Percentiles rank a stretch among this genome's conserved stretches.
Conservation (phyloP, 2,329 filamentous ascomycete genomes). For the Aureobasidium namibiae region DNA sequence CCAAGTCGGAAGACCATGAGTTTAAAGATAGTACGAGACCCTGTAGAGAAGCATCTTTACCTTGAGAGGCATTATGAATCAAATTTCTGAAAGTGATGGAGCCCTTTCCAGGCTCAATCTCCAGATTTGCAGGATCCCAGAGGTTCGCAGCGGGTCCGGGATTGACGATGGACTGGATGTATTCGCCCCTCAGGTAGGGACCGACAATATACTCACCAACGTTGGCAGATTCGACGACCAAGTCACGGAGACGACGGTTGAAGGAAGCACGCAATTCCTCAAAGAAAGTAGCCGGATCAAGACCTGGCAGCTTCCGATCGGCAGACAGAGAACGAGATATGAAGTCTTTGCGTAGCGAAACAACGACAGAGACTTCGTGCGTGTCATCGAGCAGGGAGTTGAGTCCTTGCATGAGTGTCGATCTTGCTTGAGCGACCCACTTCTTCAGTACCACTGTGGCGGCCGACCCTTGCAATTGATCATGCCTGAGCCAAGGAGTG, state of each 20-base stretch:
- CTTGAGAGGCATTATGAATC: conserved; percentile 62
- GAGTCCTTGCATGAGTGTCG: conserved; percentile 52
- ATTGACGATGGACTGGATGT: background rate
- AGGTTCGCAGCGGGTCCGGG: conserved; percentile 7
- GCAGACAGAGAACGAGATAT: conserved; percentile 1
- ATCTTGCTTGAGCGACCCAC: conserved; percentile 63
- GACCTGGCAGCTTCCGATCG: conserved; percentile 13
- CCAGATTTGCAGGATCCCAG: conserved; percentile 21
- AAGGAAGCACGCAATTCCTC: conserved; percentile 13
- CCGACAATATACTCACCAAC: background rate
- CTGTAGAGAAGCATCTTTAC: conserved; percentile 60
- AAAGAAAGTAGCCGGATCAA: conserved; percentile 13
- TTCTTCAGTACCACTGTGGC: conserved; percentile 41
- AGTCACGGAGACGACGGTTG: background rate
- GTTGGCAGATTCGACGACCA: background rate
- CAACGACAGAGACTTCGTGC: background rate
- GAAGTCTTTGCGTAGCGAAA: conserved; percentile 7
- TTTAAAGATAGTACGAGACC: conserved; percentile 56
- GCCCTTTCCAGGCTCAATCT: conserved; percentile 22
- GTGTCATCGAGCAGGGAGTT: background rate
- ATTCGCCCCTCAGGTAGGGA: background rate
- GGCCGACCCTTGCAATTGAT: conserved; percentile 47
- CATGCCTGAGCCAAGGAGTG: conserved; percentile 77
- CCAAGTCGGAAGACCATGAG: conserved; percentile 66
- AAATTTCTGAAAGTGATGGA: conserved; percentile 55